Evolutionary conservation across 257 asterid species (phyloP).

Genomic region (Buddleja alternifolia): DNA sequence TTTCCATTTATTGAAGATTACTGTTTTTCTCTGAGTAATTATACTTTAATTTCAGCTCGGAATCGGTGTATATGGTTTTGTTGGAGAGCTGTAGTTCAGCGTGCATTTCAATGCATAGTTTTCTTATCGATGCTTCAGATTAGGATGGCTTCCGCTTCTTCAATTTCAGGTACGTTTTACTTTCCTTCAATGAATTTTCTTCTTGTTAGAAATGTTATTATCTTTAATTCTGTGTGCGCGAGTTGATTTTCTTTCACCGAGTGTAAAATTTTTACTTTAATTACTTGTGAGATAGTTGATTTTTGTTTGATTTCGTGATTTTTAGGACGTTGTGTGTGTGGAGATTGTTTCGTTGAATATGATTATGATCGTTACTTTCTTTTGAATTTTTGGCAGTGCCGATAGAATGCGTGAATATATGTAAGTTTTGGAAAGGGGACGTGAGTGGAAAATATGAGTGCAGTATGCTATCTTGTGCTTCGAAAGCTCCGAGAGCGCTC

Average conservation of each 20-base stretch:
- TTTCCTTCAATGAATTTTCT: neutral
- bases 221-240: constrained; percentile 25
- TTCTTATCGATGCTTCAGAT: constrained; percentile 55
- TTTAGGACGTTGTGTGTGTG: neutral
- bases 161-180: constrained; percentile 67
- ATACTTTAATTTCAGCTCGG: constrained; percentile 19
- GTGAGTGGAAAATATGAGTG: constrained; percentile 70
- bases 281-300: constrained; percentile 18
- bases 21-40: neutral
- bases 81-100: constrained; percentile 31
- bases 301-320: constrained; percentile 8
- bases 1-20: neutral
- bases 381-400: constrained; percentile 54
- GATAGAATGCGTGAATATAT: constrained; percentile 70
- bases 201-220: constrained; percentile 21
- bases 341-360: constrained; percentile 1
- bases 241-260: constrained; percentile 7
- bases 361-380: neutral
- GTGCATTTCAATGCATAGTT: constrained; percentile 38
- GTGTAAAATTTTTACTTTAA: constrained; percentile 22
- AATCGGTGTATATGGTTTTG: constrained; percentile 28
- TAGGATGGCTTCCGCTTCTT: constrained; percentile 74
- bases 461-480: constrained; percentile 74
- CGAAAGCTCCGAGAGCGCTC: constrained; percentile 78
- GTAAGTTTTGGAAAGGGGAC: constrained; percentile 78